phyloP scores from a whole-genome alignment of 257 asterid genomes.

The Craterostigma plantagineum region DNA sequence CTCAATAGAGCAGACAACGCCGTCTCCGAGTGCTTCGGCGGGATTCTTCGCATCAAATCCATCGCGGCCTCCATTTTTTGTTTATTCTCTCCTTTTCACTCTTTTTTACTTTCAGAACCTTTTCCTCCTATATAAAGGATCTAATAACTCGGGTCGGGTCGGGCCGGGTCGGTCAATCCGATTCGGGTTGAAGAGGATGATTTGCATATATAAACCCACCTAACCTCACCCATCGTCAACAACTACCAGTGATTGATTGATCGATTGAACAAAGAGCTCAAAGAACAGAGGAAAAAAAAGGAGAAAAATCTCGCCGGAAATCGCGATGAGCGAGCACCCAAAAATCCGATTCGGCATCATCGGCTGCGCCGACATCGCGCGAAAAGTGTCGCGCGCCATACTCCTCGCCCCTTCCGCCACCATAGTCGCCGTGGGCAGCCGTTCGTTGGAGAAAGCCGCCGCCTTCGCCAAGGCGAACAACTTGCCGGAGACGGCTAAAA shows the following conservation, averaged over 20 bases:
- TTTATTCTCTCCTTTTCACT: neutral
- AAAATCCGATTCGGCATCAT: slow-evolving; percentile 21
- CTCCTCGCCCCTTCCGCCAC: slow-evolving; percentile 26
- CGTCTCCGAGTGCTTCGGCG: slow-evolving; percentile 75
- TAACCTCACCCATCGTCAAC: too few species aligned
- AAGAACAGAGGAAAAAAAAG: too few species aligned
- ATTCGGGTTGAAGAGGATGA: too few species aligned
- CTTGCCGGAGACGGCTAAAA: slow-evolving; percentile 23
- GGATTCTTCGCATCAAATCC: slow-evolving; percentile 97
- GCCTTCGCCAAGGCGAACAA: slow-evolving; percentile 17
- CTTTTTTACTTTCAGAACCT: neutral
- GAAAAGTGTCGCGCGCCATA: slow-evolving; percentile 31
- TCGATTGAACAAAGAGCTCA: neutral
- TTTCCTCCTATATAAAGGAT: too few species aligned
- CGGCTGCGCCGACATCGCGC: slow-evolving; percentile 35
- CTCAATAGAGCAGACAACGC: slow-evolving; percentile 73
- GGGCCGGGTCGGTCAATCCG: too few species aligned
- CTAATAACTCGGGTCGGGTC: too few species aligned
- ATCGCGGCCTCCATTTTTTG: slow-evolving; percentile 76
- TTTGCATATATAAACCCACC: too few species aligned
- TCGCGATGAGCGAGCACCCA: slow-evolving; percentile 14
- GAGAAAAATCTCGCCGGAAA: slow-evolving; percentile 3
- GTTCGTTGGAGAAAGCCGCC: slow-evolving; percentile 25
- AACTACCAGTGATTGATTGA: neutral
- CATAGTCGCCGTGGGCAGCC: slow-evolving; percentile 34